Evolutionary conservation across 768 basidiomycete genomes (phyloP), one percentile per base, ranked within the genome.

Genomic region (Termitomyces sp.): DNA sequence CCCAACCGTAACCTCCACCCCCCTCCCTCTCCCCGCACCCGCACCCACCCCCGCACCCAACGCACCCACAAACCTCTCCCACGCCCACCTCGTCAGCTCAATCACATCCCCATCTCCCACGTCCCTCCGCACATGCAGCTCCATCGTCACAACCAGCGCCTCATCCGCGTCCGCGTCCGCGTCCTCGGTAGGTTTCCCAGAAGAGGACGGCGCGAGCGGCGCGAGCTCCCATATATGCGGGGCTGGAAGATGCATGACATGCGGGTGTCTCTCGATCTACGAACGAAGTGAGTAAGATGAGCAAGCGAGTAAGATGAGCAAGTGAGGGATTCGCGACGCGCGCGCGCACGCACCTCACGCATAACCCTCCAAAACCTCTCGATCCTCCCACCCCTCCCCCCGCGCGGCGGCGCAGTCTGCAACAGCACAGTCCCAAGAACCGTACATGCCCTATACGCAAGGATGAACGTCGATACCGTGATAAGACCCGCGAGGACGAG

Each of bases 371-470:
- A 76, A 63, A 98, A 90, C 4, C 83, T 77, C 63, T 91, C 88
- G 88, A 95, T 94, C 57, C 87, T 82, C 0, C 82, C 84, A 25
- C 80, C 80, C 3, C 79, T 68, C 4, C 79, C 59, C 1, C 83
- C 81, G n/a, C 86, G 69, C 12, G 77, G 73, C 2, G 95, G 95
- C 0, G 93, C 84, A 0, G 97, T 98, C 71, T 98, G 97, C 14
- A 98, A 71, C 2, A 99, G 76, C 1, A 94, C 87, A 7, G 87
- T 85, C 2, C 93, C 96, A 12, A 96, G 88, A 0, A 91, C 83
- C 11, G 87, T 78, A 40, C 87, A 92, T 0, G 95, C 89, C 2
- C 87, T 84, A 68, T 95, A 96, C 0, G 97, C 90, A 23, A 95
- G 79, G 38, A 83, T 82, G 69, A 90, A 90, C 4, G 94, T 96